Evolutionary conservation across 176 grass and related monocot species (phyloP), one percentile per base, ranked within the genome.

Genomic region (Zizania latifolia): DNA sequence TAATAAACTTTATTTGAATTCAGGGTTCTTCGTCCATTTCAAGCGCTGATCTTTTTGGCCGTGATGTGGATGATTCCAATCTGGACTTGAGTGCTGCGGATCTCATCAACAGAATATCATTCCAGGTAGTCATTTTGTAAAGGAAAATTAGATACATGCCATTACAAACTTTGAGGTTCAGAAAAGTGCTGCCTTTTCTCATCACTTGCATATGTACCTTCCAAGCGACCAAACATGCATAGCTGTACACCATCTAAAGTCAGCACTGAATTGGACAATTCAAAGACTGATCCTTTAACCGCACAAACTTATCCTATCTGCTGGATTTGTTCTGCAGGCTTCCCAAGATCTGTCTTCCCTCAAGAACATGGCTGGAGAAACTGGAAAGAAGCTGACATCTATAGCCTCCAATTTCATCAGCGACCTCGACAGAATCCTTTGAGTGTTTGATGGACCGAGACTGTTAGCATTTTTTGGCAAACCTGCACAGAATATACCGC

Each of bases 361-460:
- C 58, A 98, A 92, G 89, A 78, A 89, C 71, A 94, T 98, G 41
- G 94, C 91, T 1, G 94, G 91, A 37, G 94, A 98, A 66, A 98
- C 94, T 0, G 88, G 94, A 74, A 98, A 92, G 61, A 98, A 85
- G 64, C 57, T 98, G 72, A 92, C 90, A 37, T 90, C 88, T 55
- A 28, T 98, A 22, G 94, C 94, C 43, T 94, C 94, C 48, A 89
- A 72, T 78, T 83, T 98, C 23, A 89, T 98, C 65, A 94, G 78
- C 0, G 94, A 98, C 53, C 86, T 98, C 28, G 88, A 87, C 71
- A 93, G 94, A 66, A 90, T 98, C n/a, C 84, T 98, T 62, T 98
- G 62, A 98, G 77, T 1, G 19, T 38, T 23, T 8, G 21, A 7
- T 41, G 26, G 9, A 15, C n/a, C 0, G 0, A 81, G 33, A 22